A percentile compares a stretch with the other conserved stretches of the same genome.
phyloP scores from a whole-genome alignment of 2,329 filamentous ascomycete species.

The Thielaviopsis musarum region DNA sequence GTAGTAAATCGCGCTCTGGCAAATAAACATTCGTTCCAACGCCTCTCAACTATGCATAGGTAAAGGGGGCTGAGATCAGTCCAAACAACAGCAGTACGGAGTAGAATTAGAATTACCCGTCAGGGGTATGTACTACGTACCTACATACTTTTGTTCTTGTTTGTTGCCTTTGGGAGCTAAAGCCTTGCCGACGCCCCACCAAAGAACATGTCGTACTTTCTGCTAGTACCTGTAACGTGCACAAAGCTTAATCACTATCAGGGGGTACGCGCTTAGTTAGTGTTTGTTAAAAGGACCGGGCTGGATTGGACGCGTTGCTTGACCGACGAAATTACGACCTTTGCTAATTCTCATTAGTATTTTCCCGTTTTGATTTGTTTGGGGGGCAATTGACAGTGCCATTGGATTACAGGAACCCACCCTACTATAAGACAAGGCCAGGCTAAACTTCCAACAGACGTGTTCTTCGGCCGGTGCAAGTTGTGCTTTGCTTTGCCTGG shows the following conservation, averaged over 20 bases:
- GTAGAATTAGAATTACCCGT: neutral
- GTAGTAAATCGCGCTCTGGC: no score
- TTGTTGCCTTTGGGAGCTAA: neutral
- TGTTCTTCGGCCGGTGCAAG: neutral
- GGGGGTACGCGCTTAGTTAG: neutral
- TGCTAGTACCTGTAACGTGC: neutral
- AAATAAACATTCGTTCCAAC: no score
- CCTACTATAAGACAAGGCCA: neutral
- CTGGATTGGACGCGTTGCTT: neutral
- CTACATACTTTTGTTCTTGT: no score
- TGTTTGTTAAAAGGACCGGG: neutral
- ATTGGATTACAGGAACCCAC: neutral
- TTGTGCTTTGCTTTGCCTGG: neutral
- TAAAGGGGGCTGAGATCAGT: neutral
- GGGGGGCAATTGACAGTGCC: neutral
- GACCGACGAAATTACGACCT: neutral
- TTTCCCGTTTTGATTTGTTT: neutral
- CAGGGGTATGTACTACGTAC: neutral
- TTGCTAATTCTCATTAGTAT: neutral
- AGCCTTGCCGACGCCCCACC: neutral
- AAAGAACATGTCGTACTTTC: neutral
- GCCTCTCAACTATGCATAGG: neutral
- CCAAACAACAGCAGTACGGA: neutral
- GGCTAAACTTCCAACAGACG: neutral
- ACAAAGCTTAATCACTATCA: neutral